Evolutionary conservation across 768 basidiomycete genomes (phyloP).

Genomic region (Multifurca ochricompacta): DNA sequence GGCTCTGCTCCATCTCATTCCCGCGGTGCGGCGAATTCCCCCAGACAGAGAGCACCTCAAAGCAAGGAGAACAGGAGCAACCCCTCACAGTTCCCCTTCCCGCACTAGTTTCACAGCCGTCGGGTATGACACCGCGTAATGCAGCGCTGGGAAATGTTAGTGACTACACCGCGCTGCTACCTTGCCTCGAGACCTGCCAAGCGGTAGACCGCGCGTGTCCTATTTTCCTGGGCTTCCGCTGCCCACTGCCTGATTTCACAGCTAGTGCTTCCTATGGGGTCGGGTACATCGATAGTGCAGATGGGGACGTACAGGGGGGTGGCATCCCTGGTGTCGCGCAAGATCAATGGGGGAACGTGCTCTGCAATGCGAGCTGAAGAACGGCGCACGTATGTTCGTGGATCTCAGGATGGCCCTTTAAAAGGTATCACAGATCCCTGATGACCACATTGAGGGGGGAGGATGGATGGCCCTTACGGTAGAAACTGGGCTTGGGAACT

Average conservation of each 20-base stretch:
- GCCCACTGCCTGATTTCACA: conserved; percentile 54
- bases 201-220: conserved; percentile 73
- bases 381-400: neutral
- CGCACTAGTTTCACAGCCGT: conserved; percentile 39
- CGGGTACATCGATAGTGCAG: conserved; percentile 57
- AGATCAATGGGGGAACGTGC: conserved; percentile 69
- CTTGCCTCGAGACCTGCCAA: conserved; percentile 75
- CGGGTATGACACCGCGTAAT: conserved; percentile 38
- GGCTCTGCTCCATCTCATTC: conserved; percentile 70
- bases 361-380: conserved; percentile 46
- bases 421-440: neutral
- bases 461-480: too few relatives aligned
- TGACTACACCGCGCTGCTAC: conserved; percentile 56
- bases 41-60: conserved; percentile 29
- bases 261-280: conserved; percentile 67
- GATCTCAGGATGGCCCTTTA: too few relatives aligned
- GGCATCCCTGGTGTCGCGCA: conserved; percentile 50
- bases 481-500: too few relatives aligned
- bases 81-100: conserved; percentile 27
- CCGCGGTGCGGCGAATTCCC: conserved; percentile 61
- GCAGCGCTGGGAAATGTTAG: conserved; percentile 38
- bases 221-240: conserved; percentile 58
- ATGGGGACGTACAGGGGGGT: conserved; percentile 36
- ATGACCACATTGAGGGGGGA: too few relatives aligned
- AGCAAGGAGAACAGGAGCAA: conserved; percentile 21